phyloP scores from a whole-genome alignment of 2,329 filamentous ascomycete species.

The Pseudogymnoascus sp. region DNA sequence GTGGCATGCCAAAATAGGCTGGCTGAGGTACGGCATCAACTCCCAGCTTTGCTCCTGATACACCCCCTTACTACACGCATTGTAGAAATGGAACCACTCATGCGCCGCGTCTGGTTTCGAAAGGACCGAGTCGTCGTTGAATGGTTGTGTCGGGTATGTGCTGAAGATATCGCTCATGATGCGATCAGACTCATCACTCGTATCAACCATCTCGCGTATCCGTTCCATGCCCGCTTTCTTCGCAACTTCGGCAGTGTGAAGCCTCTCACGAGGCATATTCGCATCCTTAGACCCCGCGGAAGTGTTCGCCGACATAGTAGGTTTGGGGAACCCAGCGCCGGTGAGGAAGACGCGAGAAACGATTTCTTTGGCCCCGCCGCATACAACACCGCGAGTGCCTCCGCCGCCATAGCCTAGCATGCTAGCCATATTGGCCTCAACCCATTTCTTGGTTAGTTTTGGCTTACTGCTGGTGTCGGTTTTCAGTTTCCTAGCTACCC shows the following conservation, averaged over 20 bases:
- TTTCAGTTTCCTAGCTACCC: constrained; percentile 68
- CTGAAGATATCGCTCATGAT: constrained; percentile 79
- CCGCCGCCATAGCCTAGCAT: constrained; percentile 64
- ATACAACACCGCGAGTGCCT: constrained; percentile 61
- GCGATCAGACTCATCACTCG: constrained; percentile 68
- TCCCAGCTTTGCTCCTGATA: constrained; percentile 91
- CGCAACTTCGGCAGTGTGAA: constrained; percentile 64
- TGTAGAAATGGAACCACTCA: constrained; percentile 94
- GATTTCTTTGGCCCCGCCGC: constrained; percentile 66
- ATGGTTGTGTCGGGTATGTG: constrained; percentile 77
- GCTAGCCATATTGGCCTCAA: constrained; percentile 62
- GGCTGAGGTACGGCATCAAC: constrained; percentile 75
- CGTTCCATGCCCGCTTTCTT: constrained; percentile 67
- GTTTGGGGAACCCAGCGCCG: constrained; percentile 58
- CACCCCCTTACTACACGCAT: constrained; percentile 68
- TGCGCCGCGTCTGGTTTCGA: constrained; percentile 75
- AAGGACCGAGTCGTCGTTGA: constrained; percentile 86
- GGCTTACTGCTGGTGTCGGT: constrained; percentile 26
- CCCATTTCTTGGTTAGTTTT: constrained; percentile 64
- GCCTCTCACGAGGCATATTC: constrained; percentile 42
- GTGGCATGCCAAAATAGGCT: constrained; percentile 84
- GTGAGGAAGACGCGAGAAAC: constrained; percentile 72
- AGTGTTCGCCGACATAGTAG: constrained; percentile 16
- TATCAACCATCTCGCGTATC: constrained; percentile 67
- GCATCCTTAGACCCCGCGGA: constrained; percentile 19